Base-by-base conservation (phyloP, 2,329 filamentous ascomycete genomes). In the Trichoderma atrobrunneum region DNA sequence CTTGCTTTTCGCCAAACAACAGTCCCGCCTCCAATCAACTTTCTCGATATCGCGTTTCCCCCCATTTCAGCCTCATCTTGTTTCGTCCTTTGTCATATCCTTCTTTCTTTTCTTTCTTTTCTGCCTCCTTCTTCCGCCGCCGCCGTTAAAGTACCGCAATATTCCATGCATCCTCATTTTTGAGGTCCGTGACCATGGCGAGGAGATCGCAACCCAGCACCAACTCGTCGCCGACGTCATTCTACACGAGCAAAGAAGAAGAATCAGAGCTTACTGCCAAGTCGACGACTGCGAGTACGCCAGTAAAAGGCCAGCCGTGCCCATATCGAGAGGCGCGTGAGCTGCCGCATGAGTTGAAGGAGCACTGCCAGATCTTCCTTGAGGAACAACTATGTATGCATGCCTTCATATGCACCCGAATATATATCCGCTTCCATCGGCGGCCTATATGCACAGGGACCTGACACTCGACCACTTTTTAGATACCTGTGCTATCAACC, bases 331-430 rank as follows among this genome's bases (percentile, higher is more conserved):
- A 84, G n/a, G 85, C 86, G 7, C 85, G 83, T 73, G 80, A 82
- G 56, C 81, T 94, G 14, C 88, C 90, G 1, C 88, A 86, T 72
- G 89, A 92, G 76, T 81, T 95, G 21, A 87, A 86, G 70, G 84
- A 89, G 72, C 90, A 93, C 76, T 89, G 88, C 75, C 88, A 89
- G 72, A 91, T 93, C 59, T 92, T 92, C 78, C 84, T 95, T 0
- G 93, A 95, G 80, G 93, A 95, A 80, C 86, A 89, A 72, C 87
- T 94, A 32, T 92, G 90, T 91, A 83, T 71, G 85, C 57, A 34
- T 69, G n/a, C 26, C 5, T 48, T 30, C 12, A 69, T 18, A 30
- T 28, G 74, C 73, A 69, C 72, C 72, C 11, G 16, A 43, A 14
- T 24, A 14, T 24, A 14, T 21, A 28, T 54, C 14, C 70, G 30